Evolutionary conservation across 2,329 filamentous ascomycete species (phyloP), one percentile per base, ranked within the genome.

Genomic region (Rhexocercosporidium sp.): DNA sequence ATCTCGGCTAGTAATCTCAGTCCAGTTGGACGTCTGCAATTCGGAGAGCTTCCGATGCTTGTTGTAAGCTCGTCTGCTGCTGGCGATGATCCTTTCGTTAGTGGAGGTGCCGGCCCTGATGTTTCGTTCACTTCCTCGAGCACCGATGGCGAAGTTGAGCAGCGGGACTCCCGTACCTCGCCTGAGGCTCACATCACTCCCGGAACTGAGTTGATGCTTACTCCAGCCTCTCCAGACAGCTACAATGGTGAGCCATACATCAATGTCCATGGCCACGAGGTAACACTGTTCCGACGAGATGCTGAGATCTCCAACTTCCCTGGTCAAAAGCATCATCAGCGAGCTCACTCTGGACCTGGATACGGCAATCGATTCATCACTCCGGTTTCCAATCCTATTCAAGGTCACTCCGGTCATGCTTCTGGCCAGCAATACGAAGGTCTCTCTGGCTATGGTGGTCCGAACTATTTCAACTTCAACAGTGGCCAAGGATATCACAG

Each of bases 191-290:
- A 61, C 7, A 9, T 37, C 12, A 61, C 41, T 61, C 59, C 59
- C 14, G n/a, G 59, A 16, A 61, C 59, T 14, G 59, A 61, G 16
- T 22, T 61, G 41, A 61, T 49, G 59, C 27, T 34, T 37, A 61
- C 59, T 22, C 59, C 59, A 31, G 22, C 44, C 29, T 41, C 59
- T 22, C 41, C n/a, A 25, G 41, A 61, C 3, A 31, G 22, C 16
- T 61, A 61, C 18, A 46, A 61, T 7, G 59, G 59, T 22, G 59
- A 61, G 49, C 41, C 44, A 12, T 61, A 49, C n/a, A 9, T 49
- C 59, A 61, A 61, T 11, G 22, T 34, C 12, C 4, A 29, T 7
- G 59, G 59, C 16, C 25, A 61, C 6, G 14, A 31, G 59, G 59
- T 61, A 9, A 47, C 41, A 22, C 22, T 61, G 27, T 61, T 61